phyloP scores from a whole-genome alignment of 2,329 filamentous ascomycete species.

The Kalaharituber pfeilii region DNA sequence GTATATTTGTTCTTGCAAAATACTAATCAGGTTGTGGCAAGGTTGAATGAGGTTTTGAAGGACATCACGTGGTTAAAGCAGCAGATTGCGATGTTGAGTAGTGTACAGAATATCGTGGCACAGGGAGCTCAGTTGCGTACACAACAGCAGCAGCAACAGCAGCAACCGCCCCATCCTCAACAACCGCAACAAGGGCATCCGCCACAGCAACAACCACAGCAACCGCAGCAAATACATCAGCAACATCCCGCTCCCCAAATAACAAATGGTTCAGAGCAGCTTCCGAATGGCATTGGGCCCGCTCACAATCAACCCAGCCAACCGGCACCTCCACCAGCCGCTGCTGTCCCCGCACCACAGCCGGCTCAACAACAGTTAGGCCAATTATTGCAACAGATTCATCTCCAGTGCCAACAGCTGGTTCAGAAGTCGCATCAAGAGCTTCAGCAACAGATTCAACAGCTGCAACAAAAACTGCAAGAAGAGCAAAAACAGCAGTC shows the following conservation, averaged over 20 bases:
- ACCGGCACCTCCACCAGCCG: too few species aligned
- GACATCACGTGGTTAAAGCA: background rate
- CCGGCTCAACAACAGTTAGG: too few species aligned
- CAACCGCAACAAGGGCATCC: background rate
- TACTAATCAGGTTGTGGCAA: background rate
- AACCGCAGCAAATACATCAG: background rate
- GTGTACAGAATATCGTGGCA: background rate
- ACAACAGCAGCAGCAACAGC: background rate
- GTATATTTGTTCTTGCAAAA: background rate
- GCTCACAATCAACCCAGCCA: too few species aligned
- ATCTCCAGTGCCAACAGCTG: background rate
- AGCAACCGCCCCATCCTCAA: background rate
- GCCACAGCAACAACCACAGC: background rate
- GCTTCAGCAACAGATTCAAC: background rate
- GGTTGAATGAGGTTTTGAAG: background rate
- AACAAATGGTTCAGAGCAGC: too few species aligned
- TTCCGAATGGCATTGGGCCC: too few species aligned
- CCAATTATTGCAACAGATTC: background rate
- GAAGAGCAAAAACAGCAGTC: background rate
- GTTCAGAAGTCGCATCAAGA: background rate
- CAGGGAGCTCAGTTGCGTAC: background rate
- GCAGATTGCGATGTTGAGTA: background rate
- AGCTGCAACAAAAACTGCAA: background rate
- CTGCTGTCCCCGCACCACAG: too few species aligned
- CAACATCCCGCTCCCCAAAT: too few species aligned